These are phyloP conservation scores for Cryptosporidium ubiquitum DNA, from an alignment of 169 alveolate genomes.

Conservation along the genomic window DNA sequence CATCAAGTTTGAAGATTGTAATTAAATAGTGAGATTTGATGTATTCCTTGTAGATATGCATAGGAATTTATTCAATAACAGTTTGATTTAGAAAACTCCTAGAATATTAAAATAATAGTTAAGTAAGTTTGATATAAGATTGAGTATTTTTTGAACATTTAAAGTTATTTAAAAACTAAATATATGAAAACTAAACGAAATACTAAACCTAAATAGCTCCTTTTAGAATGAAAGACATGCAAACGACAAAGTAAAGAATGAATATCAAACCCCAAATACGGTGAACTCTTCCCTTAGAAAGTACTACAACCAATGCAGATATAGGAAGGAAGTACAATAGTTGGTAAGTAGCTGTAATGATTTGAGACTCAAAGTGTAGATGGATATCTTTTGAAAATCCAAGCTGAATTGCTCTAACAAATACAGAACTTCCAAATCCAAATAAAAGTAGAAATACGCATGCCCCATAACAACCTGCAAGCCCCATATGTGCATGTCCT, in stretches of 20 bases:
- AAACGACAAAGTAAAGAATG: conserved; percentile 44
- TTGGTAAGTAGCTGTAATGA: conserved; percentile 66
- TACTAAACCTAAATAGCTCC: conserved; percentile 8
- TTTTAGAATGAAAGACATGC: conserved; percentile 49
- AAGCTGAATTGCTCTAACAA: conserved; percentile 51
- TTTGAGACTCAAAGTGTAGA: conserved; percentile 63
- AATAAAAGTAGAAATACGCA: conserved; percentile 54
- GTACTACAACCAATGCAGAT: conserved; percentile 65
- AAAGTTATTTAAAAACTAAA: not conserved
- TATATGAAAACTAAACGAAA: not conserved
- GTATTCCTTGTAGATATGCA: not conserved
- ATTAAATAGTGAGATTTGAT: not conserved
- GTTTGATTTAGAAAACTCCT: not conserved
- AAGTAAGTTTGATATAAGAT: not conserved
- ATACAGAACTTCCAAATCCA: conserved; percentile 69
- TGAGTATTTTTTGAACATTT: not conserved
- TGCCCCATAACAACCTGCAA: conserved; percentile 73
- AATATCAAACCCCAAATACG: conserved; percentile 48
- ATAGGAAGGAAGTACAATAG: conserved; percentile 69
- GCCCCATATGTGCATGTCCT: conserved; percentile 74
- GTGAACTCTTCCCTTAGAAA: conserved; percentile 72
- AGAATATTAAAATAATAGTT: not conserved
- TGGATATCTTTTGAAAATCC: conserved; percentile 53
- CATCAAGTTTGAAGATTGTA: conserved; percentile 34
- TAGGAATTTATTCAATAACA: not conserved